Base-by-base conservation (phyloP, 805 yeast genomes). In the Teunomyces atbi region DNA sequence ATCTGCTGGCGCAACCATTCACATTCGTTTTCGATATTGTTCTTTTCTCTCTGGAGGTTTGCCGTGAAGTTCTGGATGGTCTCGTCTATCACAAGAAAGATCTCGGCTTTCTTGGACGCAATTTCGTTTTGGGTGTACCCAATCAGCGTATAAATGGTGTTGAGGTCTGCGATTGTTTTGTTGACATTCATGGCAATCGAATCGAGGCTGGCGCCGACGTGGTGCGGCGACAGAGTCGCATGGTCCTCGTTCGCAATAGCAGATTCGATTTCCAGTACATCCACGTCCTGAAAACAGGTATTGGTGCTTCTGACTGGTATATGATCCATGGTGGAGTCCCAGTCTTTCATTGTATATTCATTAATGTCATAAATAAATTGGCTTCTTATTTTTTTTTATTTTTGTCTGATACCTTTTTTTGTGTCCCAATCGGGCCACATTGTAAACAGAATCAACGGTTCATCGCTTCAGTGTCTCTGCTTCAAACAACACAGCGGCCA, bases 51-150 rank as follows among this genome's bases (percentile, higher is more conserved):
- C 36, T 62, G 63, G n/a, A 68, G 47, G 29, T 48, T 59, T 19
- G 45, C 41, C 2, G 68, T 55, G 48, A 64, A 78, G 48, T 69
- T 66, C 16, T 69, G 62, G 26, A 82, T 77, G 1, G 82, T 76
- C 21, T 69, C 69, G 29, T 81, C 75, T 5, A 82, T 66, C 4
- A 71, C 71, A 12, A 64, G 70, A 52, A 81, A 81, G 11, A 82
- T 73, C 37, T 70, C 68, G 28, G 73, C 61, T 52, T 79, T 81
- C 52, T 79, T 81, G 30, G 61, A 62, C 11, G 73, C 57, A 2
- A 79, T 74, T 46, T 81, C 84, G 6, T 60, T 55, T n/a, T 69
- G 59, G 1, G 83, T 70, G 55, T 77, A 80, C 1, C 87, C 87
- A 34, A 82, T 81, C 47, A 71, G 74, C 41, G 67, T 66, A 57